Base-by-base conservation (phyloP, 208 protist genomes). In the Wallacemonas sp. region DNA sequence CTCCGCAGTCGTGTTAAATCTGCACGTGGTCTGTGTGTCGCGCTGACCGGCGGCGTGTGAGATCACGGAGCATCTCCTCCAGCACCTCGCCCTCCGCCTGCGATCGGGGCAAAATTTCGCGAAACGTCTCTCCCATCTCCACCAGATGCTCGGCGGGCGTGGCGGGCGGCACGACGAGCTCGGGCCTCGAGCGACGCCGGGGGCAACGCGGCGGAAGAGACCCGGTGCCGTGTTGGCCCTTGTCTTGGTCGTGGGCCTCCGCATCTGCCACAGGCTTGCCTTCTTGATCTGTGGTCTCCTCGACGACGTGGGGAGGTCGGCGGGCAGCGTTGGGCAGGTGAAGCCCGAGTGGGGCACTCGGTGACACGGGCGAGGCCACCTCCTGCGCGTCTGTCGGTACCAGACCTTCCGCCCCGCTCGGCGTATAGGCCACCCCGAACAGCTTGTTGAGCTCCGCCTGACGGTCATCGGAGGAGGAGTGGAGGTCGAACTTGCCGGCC, bases 401-500 rank as follows among this genome's bases (percentile, higher is more conserved):
- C n/a, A n/a, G n/a, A n/a, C n/a, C n/a, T n/a, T n/a, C n/a, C n/a
- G n/a, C n/a, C n/a, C n/a, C n/a, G n/a, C n/a, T n/a, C n/a, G n/a
- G n/a, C n/a, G n/a, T n/a, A n/a, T n/a, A n/a, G 28, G 18, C 25
- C 20, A 65, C 1, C n/a, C 25, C 23, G 14, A 82, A 79, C 20
- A 79, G 52, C 5, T 50, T 25, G 62, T 81, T 74, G 64, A 83
- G 67, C 55, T 67, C 65, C 46, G 50, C 67, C 67, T 87, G 77
- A 1, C 77, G 69, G 55, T 87, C 76, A 25, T 66, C 44, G 33
- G 69, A 61, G 14, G 77, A 84, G 39, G 73, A 77, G 54, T 79
- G 70, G 22, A 80, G 54, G 63, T 82, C 68, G 65, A 76, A 83
- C n/a, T 52, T 48, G 8, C 81, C 81, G 0, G 76, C 77, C 71